Percentiles rank a stretch among this genome's conserved stretches.
Evolutionary conservation across 371 early-diverging fungal species (phyloP).

Genomic region (Mucor mucedo): DNA sequence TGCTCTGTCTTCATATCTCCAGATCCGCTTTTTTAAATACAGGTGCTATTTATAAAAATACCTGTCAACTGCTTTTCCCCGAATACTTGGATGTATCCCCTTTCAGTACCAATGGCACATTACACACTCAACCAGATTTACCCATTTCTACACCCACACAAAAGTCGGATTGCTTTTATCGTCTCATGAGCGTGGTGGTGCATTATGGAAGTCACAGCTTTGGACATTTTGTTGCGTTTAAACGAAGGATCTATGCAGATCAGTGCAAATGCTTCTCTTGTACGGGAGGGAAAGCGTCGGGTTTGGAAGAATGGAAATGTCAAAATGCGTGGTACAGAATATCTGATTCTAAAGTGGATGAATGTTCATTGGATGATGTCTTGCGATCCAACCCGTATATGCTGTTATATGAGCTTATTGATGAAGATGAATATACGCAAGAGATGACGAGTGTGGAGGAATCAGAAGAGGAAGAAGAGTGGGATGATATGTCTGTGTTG

Average conservation of each 20-base stretch:
- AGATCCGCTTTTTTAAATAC: slow-evolving; percentile 68
- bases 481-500: not conserved
- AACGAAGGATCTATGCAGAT: slow-evolving; percentile 58
- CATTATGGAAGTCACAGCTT: slow-evolving; percentile 90
- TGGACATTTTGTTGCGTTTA: slow-evolving; percentile 92
- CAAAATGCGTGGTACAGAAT: slow-evolving; percentile 69
- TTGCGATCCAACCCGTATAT: slow-evolving; percentile 83
- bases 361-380: slow-evolving; percentile 68
- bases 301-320: slow-evolving; percentile 19
- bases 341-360: slow-evolving; percentile 85
- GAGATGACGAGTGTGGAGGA: slow-evolving; percentile 3
- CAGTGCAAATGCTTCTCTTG: slow-evolving; percentile 41
- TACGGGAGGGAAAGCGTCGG: not conserved
- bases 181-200: slow-evolving; percentile 81
- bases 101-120: slow-evolving; percentile 60
- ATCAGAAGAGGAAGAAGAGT: slow-evolving; percentile 1
- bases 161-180: not conserved
- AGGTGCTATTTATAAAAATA: slow-evolving; percentile 72
- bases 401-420: slow-evolving; percentile 79
- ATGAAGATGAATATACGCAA: slow-evolving; percentile 10
- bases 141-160: slow-evolving; percentile 54
- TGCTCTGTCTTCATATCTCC: slow-evolving; percentile 74
- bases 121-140: slow-evolving; percentile 55
- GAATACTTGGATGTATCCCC: slow-evolving; percentile 67
- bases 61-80: slow-evolving; percentile 62